Evolutionary conservation across 805 yeast genomes (phyloP).

Genomic region (Komagataella phaffii): DNA sequence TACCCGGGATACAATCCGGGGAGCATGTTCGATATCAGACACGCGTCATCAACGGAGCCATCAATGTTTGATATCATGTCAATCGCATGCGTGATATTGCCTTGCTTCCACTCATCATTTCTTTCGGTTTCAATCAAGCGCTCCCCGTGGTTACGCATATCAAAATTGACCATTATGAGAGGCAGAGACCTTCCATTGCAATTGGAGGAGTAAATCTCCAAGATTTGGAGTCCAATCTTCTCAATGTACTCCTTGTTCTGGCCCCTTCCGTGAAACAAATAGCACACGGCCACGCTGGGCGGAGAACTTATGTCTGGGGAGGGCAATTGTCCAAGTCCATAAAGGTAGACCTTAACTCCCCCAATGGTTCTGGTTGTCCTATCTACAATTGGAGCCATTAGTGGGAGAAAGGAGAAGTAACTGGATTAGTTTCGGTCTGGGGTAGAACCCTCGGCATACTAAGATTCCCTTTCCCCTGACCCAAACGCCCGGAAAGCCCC

Average conservation of each 20-base stretch:
- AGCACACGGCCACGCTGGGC: not conserved
- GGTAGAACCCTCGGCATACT: not conserved
- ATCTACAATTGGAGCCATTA: not conserved
- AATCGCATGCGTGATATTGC: constrained; percentile 34
- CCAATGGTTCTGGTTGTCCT: not conserved
- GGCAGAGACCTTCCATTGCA: constrained; percentile 2
- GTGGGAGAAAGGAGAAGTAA: not conserved
- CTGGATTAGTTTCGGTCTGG: not conserved
- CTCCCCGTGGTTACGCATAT: constrained; percentile 42
- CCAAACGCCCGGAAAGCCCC: not conserved
- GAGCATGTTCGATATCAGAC: constrained; percentile 27
- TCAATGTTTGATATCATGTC: constrained; percentile 37
- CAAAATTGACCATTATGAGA: constrained; percentile 35
- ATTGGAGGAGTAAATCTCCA: not conserved
- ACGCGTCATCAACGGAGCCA: constrained; percentile 31
- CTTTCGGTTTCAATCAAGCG: constrained; percentile 20
- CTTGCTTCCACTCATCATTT: constrained; percentile 31
- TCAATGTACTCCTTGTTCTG: not conserved
- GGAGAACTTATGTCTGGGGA: not conserved
- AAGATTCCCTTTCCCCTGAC: not conserved
- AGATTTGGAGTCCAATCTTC: not conserved
- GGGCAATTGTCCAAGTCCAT: not conserved
- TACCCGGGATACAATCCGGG: constrained; percentile 21
- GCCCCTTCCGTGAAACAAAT: not conserved
- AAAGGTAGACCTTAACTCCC: not conserved